Percentiles rank a stretch among this genome's conserved stretches.
phyloP scores from a whole-genome alignment of 129 eudicot genomes.

The Escallonia rubra region DNA sequence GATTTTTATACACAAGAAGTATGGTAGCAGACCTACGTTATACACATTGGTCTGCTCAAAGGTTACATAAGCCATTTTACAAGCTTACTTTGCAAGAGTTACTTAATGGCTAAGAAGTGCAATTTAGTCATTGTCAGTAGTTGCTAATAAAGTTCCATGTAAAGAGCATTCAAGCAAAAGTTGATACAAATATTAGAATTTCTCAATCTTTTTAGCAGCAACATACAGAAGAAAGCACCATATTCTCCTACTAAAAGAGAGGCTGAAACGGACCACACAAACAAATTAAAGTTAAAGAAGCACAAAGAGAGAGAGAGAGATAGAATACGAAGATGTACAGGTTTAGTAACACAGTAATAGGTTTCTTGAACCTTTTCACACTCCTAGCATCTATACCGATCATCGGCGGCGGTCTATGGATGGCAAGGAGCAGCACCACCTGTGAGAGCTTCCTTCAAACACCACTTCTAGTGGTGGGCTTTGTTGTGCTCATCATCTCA shows the following conservation, averaged over 20 bases:
- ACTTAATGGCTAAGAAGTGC: constrained; percentile 67
- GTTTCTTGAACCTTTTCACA: constrained; percentile 80
- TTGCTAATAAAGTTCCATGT: constrained; percentile 28
- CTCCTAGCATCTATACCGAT: constrained; percentile 77
- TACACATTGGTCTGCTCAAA: background rate
- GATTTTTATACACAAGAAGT: background rate
- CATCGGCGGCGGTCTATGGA: constrained; percentile 82
- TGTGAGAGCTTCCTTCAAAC: constrained; percentile 85
- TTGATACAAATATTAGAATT: constrained; percentile 12
- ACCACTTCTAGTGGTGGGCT: constrained; percentile 71
- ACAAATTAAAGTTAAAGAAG: constrained; percentile 7
- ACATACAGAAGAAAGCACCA: background rate
- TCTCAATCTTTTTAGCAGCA: constrained; percentile 27
- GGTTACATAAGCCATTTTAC: background rate
- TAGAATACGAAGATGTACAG: constrained; percentile 38
- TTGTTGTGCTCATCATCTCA: constrained; percentile 64
- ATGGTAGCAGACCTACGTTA: background rate
- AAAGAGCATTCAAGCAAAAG: constrained; percentile 41
- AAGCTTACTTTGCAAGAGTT: constrained; percentile 19
- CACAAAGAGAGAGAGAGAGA: constrained; percentile 9
- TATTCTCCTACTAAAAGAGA: background rate
- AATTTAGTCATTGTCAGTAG: constrained; percentile 29
- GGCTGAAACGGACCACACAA: background rate
- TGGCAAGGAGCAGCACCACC: constrained; percentile 75
- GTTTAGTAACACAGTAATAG: constrained; percentile 81